These are phyloP conservation scores for Fraxinus xanthoxyloides DNA, from an alignment of 305 asterid species.

Conservation along the genomic window DNA sequence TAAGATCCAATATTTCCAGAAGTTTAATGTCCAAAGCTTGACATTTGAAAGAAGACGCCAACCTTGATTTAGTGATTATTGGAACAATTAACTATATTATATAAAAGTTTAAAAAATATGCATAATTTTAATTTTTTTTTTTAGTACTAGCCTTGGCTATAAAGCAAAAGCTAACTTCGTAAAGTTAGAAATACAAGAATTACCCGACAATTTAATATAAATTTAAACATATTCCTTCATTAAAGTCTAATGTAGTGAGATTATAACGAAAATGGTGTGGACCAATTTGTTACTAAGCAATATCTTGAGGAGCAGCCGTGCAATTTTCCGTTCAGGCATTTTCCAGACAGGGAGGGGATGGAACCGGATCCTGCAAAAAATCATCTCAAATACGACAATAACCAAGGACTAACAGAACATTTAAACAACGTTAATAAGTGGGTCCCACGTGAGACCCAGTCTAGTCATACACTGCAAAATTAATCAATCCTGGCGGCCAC, in stretches of 20 bases:
- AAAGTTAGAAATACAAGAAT: too few relatives aligned
- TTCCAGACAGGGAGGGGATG: background rate
- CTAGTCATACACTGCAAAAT: background rate
- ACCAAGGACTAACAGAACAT: background rate
- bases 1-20: too few relatives aligned
- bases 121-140: background rate
- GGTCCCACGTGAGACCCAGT: background rate
- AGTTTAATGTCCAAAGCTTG: too few relatives aligned
- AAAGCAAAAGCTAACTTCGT: background rate
- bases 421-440: background rate
- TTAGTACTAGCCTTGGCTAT: background rate
- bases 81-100: too few relatives aligned
- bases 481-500: background rate
- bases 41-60: too few relatives aligned
- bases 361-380: background rate
- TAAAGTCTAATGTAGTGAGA: background rate
- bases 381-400: background rate
- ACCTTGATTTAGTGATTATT: too few relatives aligned
- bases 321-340: background rate
- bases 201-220: background rate
- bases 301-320: background rate
- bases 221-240: background rate
- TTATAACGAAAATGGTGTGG: background rate
- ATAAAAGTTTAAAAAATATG: background rate
- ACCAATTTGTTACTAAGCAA: background rate